Evolutionary conservation across 768 basidiomycete genomes (phyloP).

Genomic region (Guyanaporus albipodus): DNA sequence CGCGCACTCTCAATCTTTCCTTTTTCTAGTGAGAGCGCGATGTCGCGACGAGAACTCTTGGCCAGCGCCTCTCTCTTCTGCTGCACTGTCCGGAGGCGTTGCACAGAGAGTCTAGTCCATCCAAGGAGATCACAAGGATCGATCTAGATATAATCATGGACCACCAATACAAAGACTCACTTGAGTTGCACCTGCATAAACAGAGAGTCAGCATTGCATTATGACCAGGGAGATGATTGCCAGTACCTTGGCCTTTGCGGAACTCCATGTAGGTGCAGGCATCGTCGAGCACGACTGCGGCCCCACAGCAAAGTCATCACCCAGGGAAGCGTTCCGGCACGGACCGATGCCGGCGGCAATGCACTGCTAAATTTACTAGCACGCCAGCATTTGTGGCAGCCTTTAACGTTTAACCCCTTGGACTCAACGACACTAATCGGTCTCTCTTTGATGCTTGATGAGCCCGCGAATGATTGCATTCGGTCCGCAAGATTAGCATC

Average conservation of each 20-base stretch:
- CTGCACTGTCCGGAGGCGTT: slow-evolving; percentile 78
- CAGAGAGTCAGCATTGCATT: slow-evolving; percentile 2
- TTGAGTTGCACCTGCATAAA: slow-evolving; percentile 44
- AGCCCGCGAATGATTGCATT: background rate
- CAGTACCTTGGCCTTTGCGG: slow-evolving; percentile 57
- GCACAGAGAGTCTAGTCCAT: slow-evolving; percentile 66
- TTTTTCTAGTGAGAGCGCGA: slow-evolving; percentile 73
- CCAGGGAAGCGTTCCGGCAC: slow-evolving; percentile 2
- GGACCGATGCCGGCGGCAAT: slow-evolving; percentile 10
- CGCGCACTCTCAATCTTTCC: slow-evolving; percentile 81
- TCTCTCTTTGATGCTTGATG: background rate
- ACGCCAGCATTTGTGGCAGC: background rate
- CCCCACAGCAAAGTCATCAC: slow-evolving; percentile 7
- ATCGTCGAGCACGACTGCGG: slow-evolving; percentile 11
- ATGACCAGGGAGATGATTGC: background rate
- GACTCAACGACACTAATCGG: too few relatives aligned
- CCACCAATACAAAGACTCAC: slow-evolving; percentile 32
- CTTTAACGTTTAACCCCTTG: too few relatives aligned
- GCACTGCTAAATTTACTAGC: background rate
- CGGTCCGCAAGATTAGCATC: background rate
- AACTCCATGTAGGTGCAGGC: slow-evolving; percentile 46
- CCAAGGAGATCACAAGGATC: slow-evolving; percentile 1
- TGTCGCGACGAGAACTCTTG: slow-evolving; percentile 69
- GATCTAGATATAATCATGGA: too few relatives aligned
- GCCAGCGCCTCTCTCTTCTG: slow-evolving; percentile 92